These are phyloP conservation scores for Colletotrichum ledebouriae DNA, from an alignment of 2,329 filamentous ascomycete species.

Conservation along the genomic window DNA sequence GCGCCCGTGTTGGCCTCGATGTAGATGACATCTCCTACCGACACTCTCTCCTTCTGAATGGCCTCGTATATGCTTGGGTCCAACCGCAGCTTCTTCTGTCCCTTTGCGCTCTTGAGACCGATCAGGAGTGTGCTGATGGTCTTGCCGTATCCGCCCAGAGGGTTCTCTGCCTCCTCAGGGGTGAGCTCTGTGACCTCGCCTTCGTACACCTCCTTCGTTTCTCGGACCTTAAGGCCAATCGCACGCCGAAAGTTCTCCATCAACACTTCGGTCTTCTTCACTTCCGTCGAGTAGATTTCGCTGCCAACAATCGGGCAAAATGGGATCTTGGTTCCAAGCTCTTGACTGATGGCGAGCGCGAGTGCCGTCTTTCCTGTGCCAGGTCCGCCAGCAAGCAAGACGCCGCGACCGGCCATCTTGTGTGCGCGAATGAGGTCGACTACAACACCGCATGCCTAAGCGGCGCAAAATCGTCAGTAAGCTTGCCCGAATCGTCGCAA, in stretches of 20 bases:
- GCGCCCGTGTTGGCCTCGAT: slow-evolving; percentile 99
- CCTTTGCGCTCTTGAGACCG: slow-evolving; percentile 93
- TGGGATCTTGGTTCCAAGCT: slow-evolving; percentile 96
- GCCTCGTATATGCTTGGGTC: slow-evolving; percentile 99
- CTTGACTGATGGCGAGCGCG: slow-evolving; percentile 94
- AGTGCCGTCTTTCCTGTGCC: slow-evolving; percentile 98
- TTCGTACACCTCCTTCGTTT: slow-evolving; percentile 99
- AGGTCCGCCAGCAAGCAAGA: slow-evolving; percentile 92
- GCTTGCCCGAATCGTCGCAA: background rate
- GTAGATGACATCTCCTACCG: slow-evolving; percentile 97
- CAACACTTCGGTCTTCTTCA: slow-evolving; percentile 98
- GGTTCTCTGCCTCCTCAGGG: slow-evolving; percentile 98
- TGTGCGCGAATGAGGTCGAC: slow-evolving; percentile 96
- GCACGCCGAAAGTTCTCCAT: slow-evolving; percentile 99
- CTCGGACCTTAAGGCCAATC: slow-evolving; percentile 95
- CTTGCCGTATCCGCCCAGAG: slow-evolving; percentile 94
- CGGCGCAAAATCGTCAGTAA: slow-evolving; percentile 35
- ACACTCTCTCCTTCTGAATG: slow-evolving; percentile 97
- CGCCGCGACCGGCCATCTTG: slow-evolving; percentile 97
- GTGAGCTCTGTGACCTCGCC: slow-evolving; percentile 98
- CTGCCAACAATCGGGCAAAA: slow-evolving; percentile 99
- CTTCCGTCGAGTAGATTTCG: slow-evolving; percentile 97
- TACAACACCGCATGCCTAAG: slow-evolving; percentile 92
- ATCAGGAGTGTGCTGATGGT: slow-evolving; percentile 97
- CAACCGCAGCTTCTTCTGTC: slow-evolving; percentile 96